Percentiles rank a stretch among this genome's conserved stretches.
Evolutionary conservation across 2,329 filamentous ascomycete species (phyloP).

Genomic region (Nectriaceae sp.): DNA sequence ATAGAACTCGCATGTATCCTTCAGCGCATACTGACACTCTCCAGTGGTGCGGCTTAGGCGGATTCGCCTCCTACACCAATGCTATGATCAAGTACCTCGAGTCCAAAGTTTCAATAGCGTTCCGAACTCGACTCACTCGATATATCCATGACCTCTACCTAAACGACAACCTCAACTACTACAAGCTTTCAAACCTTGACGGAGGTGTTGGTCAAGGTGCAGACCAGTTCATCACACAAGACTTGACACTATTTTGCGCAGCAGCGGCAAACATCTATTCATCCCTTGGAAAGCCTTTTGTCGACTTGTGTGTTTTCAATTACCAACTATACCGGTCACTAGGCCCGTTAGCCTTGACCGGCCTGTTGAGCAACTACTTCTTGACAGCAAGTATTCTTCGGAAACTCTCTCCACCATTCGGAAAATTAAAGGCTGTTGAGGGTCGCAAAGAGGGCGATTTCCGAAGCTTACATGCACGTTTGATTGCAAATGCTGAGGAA

Average conservation of each 20-base stretch:
- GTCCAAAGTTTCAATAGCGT: conserved; percentile 97
- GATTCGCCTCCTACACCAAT: conserved; percentile 94
- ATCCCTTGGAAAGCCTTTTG: conserved; percentile 93
- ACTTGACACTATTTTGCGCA: conserved; percentile 92
- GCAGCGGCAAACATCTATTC: conserved; percentile 92
- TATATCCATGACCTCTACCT: conserved; percentile 98
- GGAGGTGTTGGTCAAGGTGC: conserved; percentile 89
- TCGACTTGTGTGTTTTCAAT: conserved; percentile 98
- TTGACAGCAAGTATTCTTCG: conserved; percentile 88
- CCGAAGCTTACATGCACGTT: conserved; percentile 81
- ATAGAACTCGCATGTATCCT: not conserved
- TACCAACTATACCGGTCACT: conserved; percentile 94
- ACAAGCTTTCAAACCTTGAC: conserved; percentile 90
- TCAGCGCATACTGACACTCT: conserved; percentile 1
- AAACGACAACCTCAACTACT: conserved; percentile 93
- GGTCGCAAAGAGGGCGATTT: conserved; percentile 96
- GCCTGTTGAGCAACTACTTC: conserved; percentile 90
- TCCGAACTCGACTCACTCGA: conserved; percentile 88
- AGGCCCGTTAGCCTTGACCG: conserved; percentile 82
- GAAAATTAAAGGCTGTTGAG: conserved; percentile 94
- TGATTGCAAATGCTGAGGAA: conserved; percentile 97
- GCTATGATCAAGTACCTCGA: conserved; percentile 99
- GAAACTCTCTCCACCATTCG: conserved; percentile 89
- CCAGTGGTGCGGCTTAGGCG: conserved; percentile 88
- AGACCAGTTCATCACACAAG: conserved; percentile 97